Base-by-base conservation (phyloP, 192 early-diverging fungal genomes). In the Backusella liffmaniae region DNA sequence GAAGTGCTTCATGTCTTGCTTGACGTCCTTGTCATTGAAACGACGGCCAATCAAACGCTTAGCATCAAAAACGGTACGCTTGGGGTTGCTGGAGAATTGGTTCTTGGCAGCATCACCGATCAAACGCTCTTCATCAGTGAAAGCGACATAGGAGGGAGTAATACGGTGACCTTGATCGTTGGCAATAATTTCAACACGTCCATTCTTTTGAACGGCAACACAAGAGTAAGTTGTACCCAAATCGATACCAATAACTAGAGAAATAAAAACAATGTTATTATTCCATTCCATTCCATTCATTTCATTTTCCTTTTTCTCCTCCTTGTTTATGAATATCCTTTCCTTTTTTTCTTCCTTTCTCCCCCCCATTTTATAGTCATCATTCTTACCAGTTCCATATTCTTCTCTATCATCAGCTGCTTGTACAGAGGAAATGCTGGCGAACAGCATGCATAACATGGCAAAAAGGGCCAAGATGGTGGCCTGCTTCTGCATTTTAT, bases 91-190 rank as follows among this genome's bases (percentile, higher is more conserved):
- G 75, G 93, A 84, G 65, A 91, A 90, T 87, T 96, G 96, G 87
- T 97, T 96, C 92, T 97, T 97, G 73, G 96, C 96, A 53, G 94
- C 92, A 73, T 97, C 95, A 77, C 96, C 96, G 70, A 97, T 92
- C 65, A 96, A 87, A 75, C 94, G 91, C 86, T 96, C 96, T 41
- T 91, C 91, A 65, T 96, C 90, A 69, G 94, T 94, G 82, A 97
- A 97, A 53, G 90, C 95, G 49, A 97, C 95, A 86, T 94, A 97
- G 32, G 96, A 97, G 34, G 96, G 95, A 35, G 94, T 97, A 77
- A 95, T 96, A 81, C 96, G 95, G 87, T 93, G 86, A 75, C 96
- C 96, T 82, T 95, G 93, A 74, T 96, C 95, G 88, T 96, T 96
- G 51, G 96, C 94, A 80, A 97, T 95, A 86, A 97, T 96, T 79